Conservation (phyloP, 441 rosid genomes). For the Viola pubescens region DNA sequence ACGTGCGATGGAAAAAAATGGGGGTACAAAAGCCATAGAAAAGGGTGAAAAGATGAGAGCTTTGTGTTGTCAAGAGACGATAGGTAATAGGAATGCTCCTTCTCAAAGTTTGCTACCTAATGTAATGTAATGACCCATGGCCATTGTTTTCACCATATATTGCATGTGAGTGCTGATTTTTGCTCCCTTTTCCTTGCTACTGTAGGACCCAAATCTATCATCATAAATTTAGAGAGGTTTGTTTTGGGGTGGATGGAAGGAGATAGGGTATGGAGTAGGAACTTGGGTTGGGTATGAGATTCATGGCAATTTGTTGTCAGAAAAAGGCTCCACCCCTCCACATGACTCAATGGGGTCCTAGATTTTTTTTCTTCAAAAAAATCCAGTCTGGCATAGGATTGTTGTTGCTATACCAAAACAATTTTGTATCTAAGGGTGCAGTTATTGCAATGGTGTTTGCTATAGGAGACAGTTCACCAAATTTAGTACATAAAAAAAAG, state of each 20-base stretch:
- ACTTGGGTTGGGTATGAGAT: slow-evolving; percentile 15
- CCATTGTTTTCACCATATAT: slow-evolving; percentile 18
- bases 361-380: neutral
- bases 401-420: slow-evolving; percentile 1
- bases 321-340: slow-evolving; percentile 31
- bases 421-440: slow-evolving; percentile 18
- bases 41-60: no score
- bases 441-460: slow-evolving; percentile 14
- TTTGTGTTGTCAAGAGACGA: no score
- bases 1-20: neutral
- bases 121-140: neutral
- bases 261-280: neutral
- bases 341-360: slow-evolving; percentile 34
- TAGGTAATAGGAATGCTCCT: neutral
- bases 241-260: slow-evolving; percentile 26
- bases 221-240: slow-evolving; percentile 21
- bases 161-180: slow-evolving; percentile 30
- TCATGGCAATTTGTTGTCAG: slow-evolving; percentile 33
- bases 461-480: slow-evolving; percentile 12
- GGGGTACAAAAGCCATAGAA: neutral
- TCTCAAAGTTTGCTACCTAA: slow-evolving; percentile 4
- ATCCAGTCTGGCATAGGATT: slow-evolving; percentile 36
- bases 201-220: slow-evolving; percentile 30
- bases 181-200: slow-evolving; percentile 20
- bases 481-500: neutral